Conservation (phyloP, 1,284 basidiomycete species). For the Quambalaria eucalypti region DNA sequence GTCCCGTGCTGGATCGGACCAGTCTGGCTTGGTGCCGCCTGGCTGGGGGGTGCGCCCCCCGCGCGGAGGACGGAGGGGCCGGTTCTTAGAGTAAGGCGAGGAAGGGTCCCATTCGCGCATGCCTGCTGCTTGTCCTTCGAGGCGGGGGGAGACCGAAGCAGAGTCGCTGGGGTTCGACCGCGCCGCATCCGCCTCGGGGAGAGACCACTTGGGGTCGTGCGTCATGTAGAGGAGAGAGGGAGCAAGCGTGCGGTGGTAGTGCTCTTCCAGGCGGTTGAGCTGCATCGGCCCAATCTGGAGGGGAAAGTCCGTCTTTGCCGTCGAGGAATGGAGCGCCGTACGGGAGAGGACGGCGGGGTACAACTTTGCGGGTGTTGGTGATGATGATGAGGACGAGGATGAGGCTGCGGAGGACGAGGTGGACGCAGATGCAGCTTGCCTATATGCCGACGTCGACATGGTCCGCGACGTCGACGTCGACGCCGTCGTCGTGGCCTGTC, state of each 20-base stretch:
- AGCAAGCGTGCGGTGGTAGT: conserved; percentile 73
- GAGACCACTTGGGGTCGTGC: conserved; percentile 53
- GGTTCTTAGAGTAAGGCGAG: conserved; percentile 68
- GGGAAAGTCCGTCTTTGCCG: no score
- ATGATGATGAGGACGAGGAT: no score
- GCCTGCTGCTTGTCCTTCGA: not conserved
- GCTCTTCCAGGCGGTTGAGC: conserved; percentile 66
- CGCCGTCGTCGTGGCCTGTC: no score
- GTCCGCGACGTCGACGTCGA: no score
- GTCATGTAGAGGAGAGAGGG: conserved; percentile 92
- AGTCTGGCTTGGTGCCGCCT: conserved; percentile 19
- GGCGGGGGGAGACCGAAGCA: conserved; percentile 10
- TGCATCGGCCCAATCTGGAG: no score
- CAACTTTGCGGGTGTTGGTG: no score
- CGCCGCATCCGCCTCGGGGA: not conserved
- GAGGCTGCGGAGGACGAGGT: no score
- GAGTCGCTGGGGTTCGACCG: conserved; percentile 10
- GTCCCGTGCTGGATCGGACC: conserved; percentile 15
- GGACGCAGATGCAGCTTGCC: no score
- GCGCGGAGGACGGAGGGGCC: conserved; percentile 60
- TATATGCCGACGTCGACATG: no score
- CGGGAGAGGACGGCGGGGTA: no score
- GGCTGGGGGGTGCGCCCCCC: conserved; percentile 52
- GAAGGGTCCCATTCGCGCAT: conserved; percentile 63
- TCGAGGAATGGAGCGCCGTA: no score